Percentiles rank a stretch among this genome's conserved stretches.
Conservation (phyloP, 768 basidiomycete species). For the Tulasnella sp. region DNA sequence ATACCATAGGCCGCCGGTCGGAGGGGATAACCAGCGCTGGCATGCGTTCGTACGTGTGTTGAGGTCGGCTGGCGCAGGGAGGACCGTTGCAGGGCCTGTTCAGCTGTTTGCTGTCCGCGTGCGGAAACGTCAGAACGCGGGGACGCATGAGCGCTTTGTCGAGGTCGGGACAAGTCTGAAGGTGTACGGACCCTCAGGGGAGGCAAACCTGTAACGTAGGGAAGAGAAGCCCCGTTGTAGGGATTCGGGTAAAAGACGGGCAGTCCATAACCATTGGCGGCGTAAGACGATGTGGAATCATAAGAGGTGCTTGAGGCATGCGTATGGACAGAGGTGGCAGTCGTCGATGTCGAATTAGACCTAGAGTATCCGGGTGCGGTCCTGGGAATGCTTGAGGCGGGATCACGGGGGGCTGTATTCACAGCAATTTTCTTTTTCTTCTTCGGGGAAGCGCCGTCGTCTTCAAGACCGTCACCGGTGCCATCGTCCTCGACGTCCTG, state of each 20-base stretch:
- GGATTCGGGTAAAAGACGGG: background rate
- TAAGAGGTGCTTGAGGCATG: background rate
- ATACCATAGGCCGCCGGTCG: conserved; percentile 6
- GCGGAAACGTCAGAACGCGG: too few relatives aligned
- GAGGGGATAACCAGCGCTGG: background rate
- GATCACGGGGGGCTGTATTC: background rate
- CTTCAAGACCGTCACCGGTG: background rate
- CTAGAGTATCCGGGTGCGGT: background rate
- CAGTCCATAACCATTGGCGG: background rate
- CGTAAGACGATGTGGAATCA: background rate
- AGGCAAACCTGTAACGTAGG: too few relatives aligned
- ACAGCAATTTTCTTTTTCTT: conserved; percentile 11
- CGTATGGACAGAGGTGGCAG: conserved; percentile 1
- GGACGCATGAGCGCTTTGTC: too few relatives aligned
- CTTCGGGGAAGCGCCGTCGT: conserved; percentile 10
- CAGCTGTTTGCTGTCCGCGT: too few relatives aligned
- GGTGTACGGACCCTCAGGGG: too few relatives aligned
- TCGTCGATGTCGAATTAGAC: background rate
- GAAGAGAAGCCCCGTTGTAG: background rate
- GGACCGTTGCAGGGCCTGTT: too few relatives aligned
- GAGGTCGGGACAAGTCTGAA: too few relatives aligned
- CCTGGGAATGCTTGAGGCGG: background rate
- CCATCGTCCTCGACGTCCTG: background rate
- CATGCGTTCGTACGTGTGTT: background rate
- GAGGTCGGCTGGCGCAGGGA: too few relatives aligned